Evolutionary conservation across 441 rosid genomes (phyloP).

Genomic region (Arabidopsis lyrata): DNA sequence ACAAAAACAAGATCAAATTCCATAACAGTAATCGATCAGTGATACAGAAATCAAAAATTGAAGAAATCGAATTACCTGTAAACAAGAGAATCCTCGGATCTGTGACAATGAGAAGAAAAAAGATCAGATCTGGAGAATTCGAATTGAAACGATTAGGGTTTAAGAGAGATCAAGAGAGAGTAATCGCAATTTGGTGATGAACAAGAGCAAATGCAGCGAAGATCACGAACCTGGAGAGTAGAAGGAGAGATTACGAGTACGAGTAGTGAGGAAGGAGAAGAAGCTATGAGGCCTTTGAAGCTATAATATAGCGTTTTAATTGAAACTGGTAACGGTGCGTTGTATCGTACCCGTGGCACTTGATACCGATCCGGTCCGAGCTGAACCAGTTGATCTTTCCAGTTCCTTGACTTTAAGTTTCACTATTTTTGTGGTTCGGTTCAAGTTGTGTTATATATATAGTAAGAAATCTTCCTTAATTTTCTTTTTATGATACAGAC

Average conservation of each 20-base stretch:
- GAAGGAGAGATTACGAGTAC: constrained; percentile 25
- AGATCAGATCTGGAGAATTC: constrained; percentile 42
- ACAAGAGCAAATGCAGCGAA: constrained; percentile 3
- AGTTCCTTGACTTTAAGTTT: background rate
- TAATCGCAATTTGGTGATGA: background rate
- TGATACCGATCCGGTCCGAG: constrained; percentile 28
- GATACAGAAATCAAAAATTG: background rate
- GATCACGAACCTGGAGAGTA: constrained; percentile 27
- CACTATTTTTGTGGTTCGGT: constrained; percentile 16
- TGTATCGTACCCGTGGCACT: constrained; percentile 14
- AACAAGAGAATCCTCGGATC: constrained; percentile 43
- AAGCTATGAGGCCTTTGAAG: no score
- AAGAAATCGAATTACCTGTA: constrained; percentile 33
- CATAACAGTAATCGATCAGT: constrained; percentile 13
- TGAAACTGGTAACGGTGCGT: constrained; percentile 20
- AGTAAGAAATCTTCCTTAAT: background rate
- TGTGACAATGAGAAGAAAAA: constrained; percentile 4
- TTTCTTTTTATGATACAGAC: no score
- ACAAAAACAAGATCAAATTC: constrained; percentile 1
- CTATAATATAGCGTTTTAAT: constrained; percentile 10
- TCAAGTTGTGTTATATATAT: background rate
- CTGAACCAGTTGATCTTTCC: background rate
- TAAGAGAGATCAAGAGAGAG: constrained; percentile 26
- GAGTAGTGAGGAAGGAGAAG: constrained; percentile 19
- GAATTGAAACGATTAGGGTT: constrained; percentile 25